Conservation (phyloP, 2,329 filamentous ascomycete genomes). For the Aspergillus quadricinctus region DNA sequence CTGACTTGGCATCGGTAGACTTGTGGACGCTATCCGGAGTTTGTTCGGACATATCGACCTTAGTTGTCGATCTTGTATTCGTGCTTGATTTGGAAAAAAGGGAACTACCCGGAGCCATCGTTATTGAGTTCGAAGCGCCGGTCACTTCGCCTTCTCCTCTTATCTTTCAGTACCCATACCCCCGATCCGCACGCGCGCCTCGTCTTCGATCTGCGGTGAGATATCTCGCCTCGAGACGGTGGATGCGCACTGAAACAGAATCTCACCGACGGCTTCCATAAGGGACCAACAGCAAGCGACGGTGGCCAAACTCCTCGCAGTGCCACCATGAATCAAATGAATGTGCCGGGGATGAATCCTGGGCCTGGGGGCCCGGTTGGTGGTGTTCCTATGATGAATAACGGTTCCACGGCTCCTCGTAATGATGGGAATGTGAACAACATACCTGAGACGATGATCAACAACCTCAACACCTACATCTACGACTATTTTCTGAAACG, state of each 20-base stretch:
- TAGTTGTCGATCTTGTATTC: conserved; percentile 8
- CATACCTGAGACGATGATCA: conserved; percentile 34
- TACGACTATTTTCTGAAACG: conserved; percentile 78
- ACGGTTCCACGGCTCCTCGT: conserved; percentile 43
- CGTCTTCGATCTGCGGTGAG: conserved; percentile 21
- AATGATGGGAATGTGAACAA: conserved; percentile 37
- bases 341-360: conserved; percentile 54
- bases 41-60: neutral
- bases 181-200: conserved; percentile 23
- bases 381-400: conserved; percentile 54
- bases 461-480: conserved; percentile 60
- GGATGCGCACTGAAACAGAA: conserved; percentile 28
- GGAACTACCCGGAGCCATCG: neutral
- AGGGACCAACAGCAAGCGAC: conserved; percentile 26
- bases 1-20: conserved; percentile 4
- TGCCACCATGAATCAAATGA: conserved; percentile 52
- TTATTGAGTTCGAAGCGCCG: conserved; percentile 6
- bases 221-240: conserved; percentile 22
- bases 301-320: conserved; percentile 31
- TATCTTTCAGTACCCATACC: conserved; percentile 12
- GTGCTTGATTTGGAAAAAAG: neutral
- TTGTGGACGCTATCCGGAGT: conserved; percentile 1
- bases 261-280: conserved; percentile 22
- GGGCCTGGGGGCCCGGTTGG: conserved; percentile 54
- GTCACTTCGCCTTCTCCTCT: conserved; percentile 12